Evolutionary conservation across 768 basidiomycete species (phyloP).

Genomic region (Russula emetica): DNA sequence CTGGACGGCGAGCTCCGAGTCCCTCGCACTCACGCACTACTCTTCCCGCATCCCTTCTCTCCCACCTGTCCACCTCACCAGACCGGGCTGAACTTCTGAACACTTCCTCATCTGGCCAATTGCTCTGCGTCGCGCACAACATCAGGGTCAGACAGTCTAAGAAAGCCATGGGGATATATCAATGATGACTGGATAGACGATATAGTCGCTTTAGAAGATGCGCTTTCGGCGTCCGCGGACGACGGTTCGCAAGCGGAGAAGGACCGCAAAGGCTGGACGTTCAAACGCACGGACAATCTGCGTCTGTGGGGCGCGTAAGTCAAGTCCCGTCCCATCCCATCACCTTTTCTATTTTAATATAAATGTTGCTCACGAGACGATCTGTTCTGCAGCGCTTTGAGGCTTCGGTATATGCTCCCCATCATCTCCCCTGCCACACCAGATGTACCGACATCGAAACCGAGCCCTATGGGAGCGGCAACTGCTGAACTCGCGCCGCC

Average conservation of each 20-base stretch:
- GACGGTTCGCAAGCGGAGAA: constrained; percentile 38
- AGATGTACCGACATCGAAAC: constrained; percentile 31
- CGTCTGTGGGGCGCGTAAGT: constrained; percentile 81
- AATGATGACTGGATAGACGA: constrained; percentile 74
- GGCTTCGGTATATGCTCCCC: constrained; percentile 77
- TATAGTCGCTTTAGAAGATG: constrained; percentile 60
- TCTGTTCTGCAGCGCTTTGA: constrained; percentile 55
- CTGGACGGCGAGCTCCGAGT: constrained; percentile 51
- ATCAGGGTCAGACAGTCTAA: constrained; percentile 71
- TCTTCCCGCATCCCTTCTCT: constrained; percentile 44
- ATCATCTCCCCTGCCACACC: constrained; percentile 51
- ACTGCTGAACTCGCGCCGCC: background rate
- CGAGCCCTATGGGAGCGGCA: constrained; percentile 21
- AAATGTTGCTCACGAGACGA: background rate
- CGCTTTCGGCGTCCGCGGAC: constrained; percentile 36
- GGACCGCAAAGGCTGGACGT: constrained; percentile 69
- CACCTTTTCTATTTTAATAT: background rate
- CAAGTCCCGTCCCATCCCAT: no score
- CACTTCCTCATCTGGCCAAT: constrained; percentile 67
- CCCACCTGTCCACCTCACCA: constrained; percentile 36
- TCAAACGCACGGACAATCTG: constrained; percentile 80
- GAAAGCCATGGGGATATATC: constrained; percentile 86
- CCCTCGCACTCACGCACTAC: no score
- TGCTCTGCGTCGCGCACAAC: constrained; percentile 91
- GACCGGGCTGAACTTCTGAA: constrained; percentile 44